Evolutionary conservation across 2,329 filamentous ascomycete genomes (phyloP).

Genomic region (Clarireedia sp.): DNA sequence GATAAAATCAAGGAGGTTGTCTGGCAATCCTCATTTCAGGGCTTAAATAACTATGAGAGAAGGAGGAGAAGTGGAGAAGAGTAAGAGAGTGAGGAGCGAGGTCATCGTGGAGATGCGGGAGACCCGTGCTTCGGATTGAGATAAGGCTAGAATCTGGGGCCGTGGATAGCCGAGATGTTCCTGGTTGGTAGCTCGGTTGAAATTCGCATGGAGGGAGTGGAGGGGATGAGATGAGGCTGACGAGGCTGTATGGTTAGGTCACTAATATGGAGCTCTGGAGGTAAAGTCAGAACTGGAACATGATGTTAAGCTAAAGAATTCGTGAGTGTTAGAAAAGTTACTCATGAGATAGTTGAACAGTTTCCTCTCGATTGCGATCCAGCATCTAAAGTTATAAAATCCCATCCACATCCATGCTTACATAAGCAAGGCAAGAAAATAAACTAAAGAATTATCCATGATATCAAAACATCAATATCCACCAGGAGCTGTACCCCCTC

Average conservation of each 20-base stretch:
- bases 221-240: neutral
- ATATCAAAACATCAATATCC: too few relatives aligned
- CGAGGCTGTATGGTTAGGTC: neutral
- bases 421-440: neutral
- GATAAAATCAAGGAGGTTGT: neutral
- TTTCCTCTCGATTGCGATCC: too few relatives aligned
- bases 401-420: neutral
- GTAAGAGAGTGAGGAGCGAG: neutral
- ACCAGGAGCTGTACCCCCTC: neutral
- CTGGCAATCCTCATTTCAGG: neutral
- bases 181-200: neutral
- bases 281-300: too few relatives aligned
- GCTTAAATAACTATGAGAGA: neutral
- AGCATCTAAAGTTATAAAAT: too few relatives aligned
- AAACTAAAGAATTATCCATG: neutral
- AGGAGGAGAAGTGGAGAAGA: neutral
- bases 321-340: too few relatives aligned
- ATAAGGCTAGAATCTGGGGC: slow-evolving; percentile 7
- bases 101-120: neutral
- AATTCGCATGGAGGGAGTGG: neutral
- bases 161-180: slow-evolving; percentile 1
- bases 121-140: neutral
- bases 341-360: too few relatives aligned
- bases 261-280: too few relatives aligned
- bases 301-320: too few relatives aligned